A percentile compares a stretch with the other conserved stretches of the same genome.
phyloP scores from a whole-genome alignment of 352 stramenopile species.

The Phytophthora cajani region DNA sequence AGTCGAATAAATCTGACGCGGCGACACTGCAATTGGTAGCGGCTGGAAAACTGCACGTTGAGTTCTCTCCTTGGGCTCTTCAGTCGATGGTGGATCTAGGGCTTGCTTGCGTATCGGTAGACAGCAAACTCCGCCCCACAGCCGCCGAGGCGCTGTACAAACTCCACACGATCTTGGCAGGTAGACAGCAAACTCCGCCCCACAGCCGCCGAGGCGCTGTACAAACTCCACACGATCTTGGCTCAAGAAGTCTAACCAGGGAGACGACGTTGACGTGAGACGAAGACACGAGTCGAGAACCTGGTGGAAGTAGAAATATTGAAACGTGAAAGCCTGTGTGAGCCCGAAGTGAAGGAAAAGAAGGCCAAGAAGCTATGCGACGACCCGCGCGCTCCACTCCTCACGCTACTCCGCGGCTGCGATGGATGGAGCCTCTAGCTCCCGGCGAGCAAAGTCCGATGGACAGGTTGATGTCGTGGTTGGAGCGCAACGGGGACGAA shows the following conservation, averaged over 20 bases:
- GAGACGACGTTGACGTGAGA: not conserved
- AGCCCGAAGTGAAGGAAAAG: not conserved
- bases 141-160: conserved; percentile 48
- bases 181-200: no score
- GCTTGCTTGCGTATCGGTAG: conserved; percentile 42
- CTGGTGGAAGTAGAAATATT: not conserved
- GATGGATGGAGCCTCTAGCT: conserved; percentile 15
- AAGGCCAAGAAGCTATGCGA: not conserved
- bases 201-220: conserved; percentile 49
- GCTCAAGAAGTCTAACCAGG: conserved; percentile 7
- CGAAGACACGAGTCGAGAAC: conserved; percentile 4
- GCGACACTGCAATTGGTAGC: conserved; percentile 52
- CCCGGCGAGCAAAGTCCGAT: conserved; percentile 13
- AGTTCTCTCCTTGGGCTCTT: conserved; percentile 46
- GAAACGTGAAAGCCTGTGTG: not conserved
- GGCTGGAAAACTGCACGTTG: conserved; percentile 40
- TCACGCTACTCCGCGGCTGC: not conserved
- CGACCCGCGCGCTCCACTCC: conserved; percentile 3
- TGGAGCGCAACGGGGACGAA: conserved; percentile 21
- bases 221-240: conserved; percentile 44
- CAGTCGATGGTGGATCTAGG: conserved; percentile 45
- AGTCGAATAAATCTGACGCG: conserved; percentile 31
- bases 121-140: conserved; percentile 48
- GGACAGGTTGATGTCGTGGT: conserved; percentile 19
- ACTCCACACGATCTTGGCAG: conserved; percentile 40